Evolutionary conservation across 495 filamentous ascomycete genomes (phyloP), one percentile per base, ranked within the genome.

Genomic region (Lasiosphaeris hirsuta): DNA sequence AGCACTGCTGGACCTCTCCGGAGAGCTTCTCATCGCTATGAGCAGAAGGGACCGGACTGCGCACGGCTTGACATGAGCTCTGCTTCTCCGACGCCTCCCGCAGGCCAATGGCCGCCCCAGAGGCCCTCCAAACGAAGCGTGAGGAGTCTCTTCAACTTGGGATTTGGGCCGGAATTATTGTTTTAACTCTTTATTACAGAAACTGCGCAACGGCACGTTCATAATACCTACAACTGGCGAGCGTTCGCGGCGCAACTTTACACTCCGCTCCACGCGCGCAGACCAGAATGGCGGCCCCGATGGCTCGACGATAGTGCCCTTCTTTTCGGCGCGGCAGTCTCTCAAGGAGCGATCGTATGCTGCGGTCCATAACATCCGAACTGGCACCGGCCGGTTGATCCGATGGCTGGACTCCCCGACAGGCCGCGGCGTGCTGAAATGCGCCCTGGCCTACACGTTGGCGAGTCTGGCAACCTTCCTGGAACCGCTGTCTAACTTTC

Each of bases 401-500:
- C 43, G 57, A 59, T 82, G 78, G 78, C 59, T 77, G 10, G 57
- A 77, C 50, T 75, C 79, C 3, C 75, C 78, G 4, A 72, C 82
- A 8, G 90, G 89, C 7, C 84, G 84, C 54, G 87, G 85, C 35
- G 87, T 96, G 55, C 73, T 97, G 58, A 98, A 98, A 72, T 97
- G 92, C 78, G 91, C 90, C 47, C 72, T 98, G 50, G 94, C 93
- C 8, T 98, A 97, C 74, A 74, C 96, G 6, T 68, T 97, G 15
- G 94, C 89, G 9, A 96, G 90, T 54, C 73, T 96, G 68, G 91
- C 86, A 11, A 97, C 94, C 0, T 96, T 93, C 63, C 85, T 90
- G 60, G 83, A 85, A 5, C 80, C 83, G 4, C 78, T 97, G 47
- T 84, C 91, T 4, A 74, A 76, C 2, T 76, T 88, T 54, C 75